Conservation (phyloP, 371 early-diverging fungal genomes). For the Amoeboaphelidium occidentale region DNA sequence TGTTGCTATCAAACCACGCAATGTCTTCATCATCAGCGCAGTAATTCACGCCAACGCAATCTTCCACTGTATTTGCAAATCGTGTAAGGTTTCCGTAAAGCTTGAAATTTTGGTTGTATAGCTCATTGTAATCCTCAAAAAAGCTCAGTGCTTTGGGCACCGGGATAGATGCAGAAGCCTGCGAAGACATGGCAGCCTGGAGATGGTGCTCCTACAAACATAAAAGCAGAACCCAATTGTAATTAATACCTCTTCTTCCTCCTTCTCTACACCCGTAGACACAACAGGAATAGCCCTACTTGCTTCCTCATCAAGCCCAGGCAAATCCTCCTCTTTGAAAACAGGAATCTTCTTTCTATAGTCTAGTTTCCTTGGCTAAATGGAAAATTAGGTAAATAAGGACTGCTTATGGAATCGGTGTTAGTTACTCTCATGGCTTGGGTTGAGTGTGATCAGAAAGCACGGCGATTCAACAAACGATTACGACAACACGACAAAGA, state of each 20-base stretch:
- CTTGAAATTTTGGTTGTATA: constrained; percentile 36
- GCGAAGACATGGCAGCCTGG: constrained; percentile 69
- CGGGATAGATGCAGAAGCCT: constrained; percentile 42
- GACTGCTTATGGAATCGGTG: too few species aligned
- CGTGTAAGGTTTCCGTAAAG: constrained; percentile 55
- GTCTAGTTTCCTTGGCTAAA: not conserved
- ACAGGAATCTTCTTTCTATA: not conserved
- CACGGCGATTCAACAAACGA: too few species aligned
- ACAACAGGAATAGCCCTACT: constrained; percentile 37
- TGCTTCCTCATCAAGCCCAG: constrained; percentile 7
- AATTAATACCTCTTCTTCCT: constrained; percentile 48
- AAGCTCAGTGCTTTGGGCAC: constrained; percentile 63
- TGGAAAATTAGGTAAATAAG: too few species aligned
- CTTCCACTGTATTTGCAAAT: constrained; percentile 71
- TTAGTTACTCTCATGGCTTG: too few species aligned
- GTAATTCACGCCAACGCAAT: constrained; percentile 51
- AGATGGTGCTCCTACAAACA: constrained; percentile 91
- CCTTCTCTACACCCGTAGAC: constrained; percentile 74
- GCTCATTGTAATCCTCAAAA: constrained; percentile 29
- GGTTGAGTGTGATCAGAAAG: too few species aligned
- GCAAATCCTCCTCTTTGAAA: not conserved
- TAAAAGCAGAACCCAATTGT: too few species aligned
- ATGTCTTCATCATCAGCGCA: constrained; percentile 66
- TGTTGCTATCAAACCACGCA: constrained; percentile 23
- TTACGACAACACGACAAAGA: too few species aligned